Conservation (phyloP, 805 yeast genomes). For the Zygoascus biomembranicola region DNA sequence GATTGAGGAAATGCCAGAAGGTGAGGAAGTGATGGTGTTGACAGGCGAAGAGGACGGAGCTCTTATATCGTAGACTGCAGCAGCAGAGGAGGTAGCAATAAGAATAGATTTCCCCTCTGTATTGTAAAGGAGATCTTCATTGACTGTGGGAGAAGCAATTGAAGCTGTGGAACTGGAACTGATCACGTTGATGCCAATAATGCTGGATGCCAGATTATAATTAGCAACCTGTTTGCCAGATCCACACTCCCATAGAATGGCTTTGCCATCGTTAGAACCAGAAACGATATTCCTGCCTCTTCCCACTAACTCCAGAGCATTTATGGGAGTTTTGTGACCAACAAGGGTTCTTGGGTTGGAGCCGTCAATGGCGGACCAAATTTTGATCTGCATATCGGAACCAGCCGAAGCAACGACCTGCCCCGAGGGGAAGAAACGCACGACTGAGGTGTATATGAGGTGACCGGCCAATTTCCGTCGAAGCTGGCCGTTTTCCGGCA, state of each 20-base stretch:
- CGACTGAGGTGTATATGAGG: conserved; percentile 35
- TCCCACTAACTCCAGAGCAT: conserved; percentile 46
- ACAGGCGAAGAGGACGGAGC: neutral
- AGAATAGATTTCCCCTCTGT: conserved; percentile 1
- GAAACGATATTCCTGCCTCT: conserved; percentile 61
- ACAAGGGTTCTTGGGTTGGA: conserved; percentile 41
- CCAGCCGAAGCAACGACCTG: conserved; percentile 53
- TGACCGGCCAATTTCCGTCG: conserved; percentile 39
- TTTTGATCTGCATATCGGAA: conserved; percentile 46
- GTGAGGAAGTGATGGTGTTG: neutral
- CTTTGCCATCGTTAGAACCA: conserved; percentile 43
- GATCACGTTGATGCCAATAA: neutral
- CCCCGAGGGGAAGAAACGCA: conserved; percentile 55
- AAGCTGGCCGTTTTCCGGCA: conserved; percentile 11
- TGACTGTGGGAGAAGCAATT: neutral
- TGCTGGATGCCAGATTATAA: neutral
- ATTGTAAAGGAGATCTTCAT: neutral
- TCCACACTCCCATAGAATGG: conserved; percentile 66
- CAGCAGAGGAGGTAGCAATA: conserved; percentile 4
- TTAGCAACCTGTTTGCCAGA: conserved; percentile 31
- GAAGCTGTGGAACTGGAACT: neutral
- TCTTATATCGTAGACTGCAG: conserved; percentile 5
- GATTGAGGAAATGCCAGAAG: conserved; percentile 19
- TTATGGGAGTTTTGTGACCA: conserved; percentile 43
- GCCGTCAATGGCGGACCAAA: conserved; percentile 51